Evolutionary conservation across 2,329 filamentous ascomycete genomes (phyloP).

Genomic region (Fusarium equiseti): DNA sequence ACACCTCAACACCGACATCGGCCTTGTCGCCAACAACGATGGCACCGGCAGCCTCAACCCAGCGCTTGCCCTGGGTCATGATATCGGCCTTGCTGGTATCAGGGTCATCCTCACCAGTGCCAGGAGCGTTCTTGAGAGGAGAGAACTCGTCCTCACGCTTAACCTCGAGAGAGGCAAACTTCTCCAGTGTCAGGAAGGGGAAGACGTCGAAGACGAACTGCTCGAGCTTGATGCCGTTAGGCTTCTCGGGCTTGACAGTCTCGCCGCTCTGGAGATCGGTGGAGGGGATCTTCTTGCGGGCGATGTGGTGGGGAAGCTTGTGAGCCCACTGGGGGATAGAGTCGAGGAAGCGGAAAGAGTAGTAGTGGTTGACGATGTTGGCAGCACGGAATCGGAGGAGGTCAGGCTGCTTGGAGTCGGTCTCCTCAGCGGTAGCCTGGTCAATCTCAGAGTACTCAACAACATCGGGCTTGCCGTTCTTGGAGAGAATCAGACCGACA

Average conservation of each 20-base stretch:
- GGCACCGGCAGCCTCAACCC: slow-evolving; percentile 83
- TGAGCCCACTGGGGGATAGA: slow-evolving; percentile 88
- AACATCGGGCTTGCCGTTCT: slow-evolving; percentile 96
- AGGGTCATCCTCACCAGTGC: slow-evolving; percentile 91
- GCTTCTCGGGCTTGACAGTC: slow-evolving; percentile 89
- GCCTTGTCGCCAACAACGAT: slow-evolving; percentile 75
- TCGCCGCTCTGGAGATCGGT: slow-evolving; percentile 82
- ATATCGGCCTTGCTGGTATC: slow-evolving; percentile 94
- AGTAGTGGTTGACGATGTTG: slow-evolving; percentile 99
- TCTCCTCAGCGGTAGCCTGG: slow-evolving; percentile 85
- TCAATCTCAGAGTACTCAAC: slow-evolving; percentile 99
- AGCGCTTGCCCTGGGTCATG: slow-evolving; percentile 88
- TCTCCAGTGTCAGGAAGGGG: slow-evolving; percentile 83
- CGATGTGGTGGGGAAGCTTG: slow-evolving; percentile 93
- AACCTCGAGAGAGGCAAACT: slow-evolving; percentile 97
- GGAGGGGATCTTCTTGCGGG: slow-evolving; percentile 97
- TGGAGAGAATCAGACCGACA: slow-evolving; percentile 91
- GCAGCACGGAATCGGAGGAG: slow-evolving; percentile 96
- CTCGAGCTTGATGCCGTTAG: slow-evolving; percentile 98
- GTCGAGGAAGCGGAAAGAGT: slow-evolving; percentile 93
- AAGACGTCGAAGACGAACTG: slow-evolving; percentile 99
- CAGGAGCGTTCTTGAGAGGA: slow-evolving; percentile 89
- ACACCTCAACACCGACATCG: slow-evolving; percentile 84
- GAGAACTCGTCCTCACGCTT: slow-evolving; percentile 98
- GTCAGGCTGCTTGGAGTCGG: slow-evolving; percentile 81